Base-by-base conservation (phyloP, 2,329 filamentous ascomycete species). In the Xylaria sp. region DNA sequence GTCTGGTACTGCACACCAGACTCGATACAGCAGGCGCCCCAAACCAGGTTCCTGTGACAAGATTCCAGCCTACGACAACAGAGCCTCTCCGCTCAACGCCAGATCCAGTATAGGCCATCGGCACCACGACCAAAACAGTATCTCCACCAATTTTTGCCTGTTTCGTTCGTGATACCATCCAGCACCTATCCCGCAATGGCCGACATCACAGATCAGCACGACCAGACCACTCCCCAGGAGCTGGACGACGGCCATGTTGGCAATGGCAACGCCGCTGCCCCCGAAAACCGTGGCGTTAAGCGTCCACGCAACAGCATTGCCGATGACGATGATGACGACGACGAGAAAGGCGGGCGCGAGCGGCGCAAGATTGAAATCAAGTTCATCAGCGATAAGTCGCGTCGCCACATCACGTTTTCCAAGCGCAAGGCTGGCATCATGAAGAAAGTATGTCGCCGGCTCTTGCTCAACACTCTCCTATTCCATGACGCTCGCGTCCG, bases 311-410 rank as follows among this genome's bases (percentile, higher is more conserved):
- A 92, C 72, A 91, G 92, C 75, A 88, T 90, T 61, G 90, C 90
- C 77, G 95, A 98, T 80, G 96, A 98, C 79, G 96, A 98, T 74
- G 95, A 98, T 73, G 96, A 98, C 73, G 94, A 98, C 76, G 94
- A 97, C 76, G 95, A 98, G 82, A 98, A 98, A 89, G 93, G 93
- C 72, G 94, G 94, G 79, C 94, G 96, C 82, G 96, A 98, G 88
- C 92, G 96, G 80, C 91, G 96, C 85, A 99, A 99, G 92, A 99
- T 99, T 78, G 96, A 99, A 84, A 99, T 99, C 85, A 99, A 99
- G 88, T 99, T 99, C 85, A 99, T 99, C 82, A 95, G 94, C 83
- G 96, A 99, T 85, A 99, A 99, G 87, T 98, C 95, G 84, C 94
- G 96, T 84, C 92, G 96, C 72, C 96, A 99, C 86, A 99, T 98